These are phyloP conservation scores for Pistacia integerrima DNA, from an alignment of 345 rosid species.

Conservation along the genomic window DNA sequence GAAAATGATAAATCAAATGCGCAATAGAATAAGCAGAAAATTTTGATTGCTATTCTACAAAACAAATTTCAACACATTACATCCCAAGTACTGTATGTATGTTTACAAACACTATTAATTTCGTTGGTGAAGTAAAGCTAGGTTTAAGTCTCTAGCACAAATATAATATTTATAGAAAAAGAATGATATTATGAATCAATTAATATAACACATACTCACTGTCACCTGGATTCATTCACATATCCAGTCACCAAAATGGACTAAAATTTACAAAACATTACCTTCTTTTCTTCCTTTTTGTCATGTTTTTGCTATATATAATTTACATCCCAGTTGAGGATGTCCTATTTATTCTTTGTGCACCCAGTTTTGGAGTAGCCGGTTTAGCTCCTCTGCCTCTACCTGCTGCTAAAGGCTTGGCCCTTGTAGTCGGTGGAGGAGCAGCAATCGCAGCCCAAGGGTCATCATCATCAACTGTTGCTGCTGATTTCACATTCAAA, in stretches of 20 bases:
- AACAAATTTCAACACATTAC: too few relatives aligned
- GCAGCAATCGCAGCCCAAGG: slow-evolving; percentile 99
- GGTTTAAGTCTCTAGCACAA: too few relatives aligned
- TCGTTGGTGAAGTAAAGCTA: too few relatives aligned
- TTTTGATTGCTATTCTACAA: too few relatives aligned
- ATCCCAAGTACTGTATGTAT: too few relatives aligned
- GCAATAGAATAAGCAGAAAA: too few relatives aligned
- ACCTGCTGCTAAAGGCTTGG: slow-evolving; percentile 69
- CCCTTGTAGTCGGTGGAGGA: slow-evolving; percentile 82
- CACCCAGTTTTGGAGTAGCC: slow-evolving; percentile 71
- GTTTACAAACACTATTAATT: too few relatives aligned
- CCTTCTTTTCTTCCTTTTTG: slow-evolving; percentile 19
- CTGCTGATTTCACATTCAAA: slow-evolving; percentile 57
- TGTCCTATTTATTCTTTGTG: slow-evolving; percentile 89
- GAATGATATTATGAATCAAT: slow-evolving; percentile 62
- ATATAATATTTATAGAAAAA: slow-evolving; percentile 19
- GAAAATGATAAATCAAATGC: too few relatives aligned
- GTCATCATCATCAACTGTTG: slow-evolving; percentile 63
- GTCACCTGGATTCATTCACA: slow-evolving; percentile 15
- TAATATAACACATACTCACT: slow-evolving; percentile 24
- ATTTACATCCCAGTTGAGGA: slow-evolving; percentile 64
- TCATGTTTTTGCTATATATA: slow-evolving; percentile 5
- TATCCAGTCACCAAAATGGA: slow-evolving; percentile 33
- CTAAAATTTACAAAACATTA: slow-evolving; percentile 47
- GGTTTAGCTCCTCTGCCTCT: slow-evolving; percentile 80